Evolutionary conservation across 2,329 filamentous ascomycete species (phyloP), one percentile per base, ranked within the genome.

Genomic region (Malbranchea cinnamomea): DNA sequence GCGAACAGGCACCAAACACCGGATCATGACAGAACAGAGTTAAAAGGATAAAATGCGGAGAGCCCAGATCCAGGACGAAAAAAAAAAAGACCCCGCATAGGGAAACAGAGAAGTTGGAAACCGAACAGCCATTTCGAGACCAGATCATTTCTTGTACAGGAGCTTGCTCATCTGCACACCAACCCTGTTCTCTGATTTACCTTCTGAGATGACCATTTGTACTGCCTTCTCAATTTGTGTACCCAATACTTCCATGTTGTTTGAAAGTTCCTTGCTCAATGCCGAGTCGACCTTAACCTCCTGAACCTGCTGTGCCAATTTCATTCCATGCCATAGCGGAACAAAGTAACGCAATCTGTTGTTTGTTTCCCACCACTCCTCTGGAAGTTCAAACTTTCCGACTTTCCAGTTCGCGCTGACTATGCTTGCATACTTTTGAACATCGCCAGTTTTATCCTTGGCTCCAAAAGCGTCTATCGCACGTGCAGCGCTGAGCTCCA

Each of bases 211-310:
- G 5, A 33, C 37, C 8, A 30, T 23, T 11, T 38, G 30, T 8
- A 34, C 30, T 6, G 38, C 22, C 30, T 63, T 61, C 23, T 65
- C 62, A 26, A 74, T 59, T 25, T 71, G 63, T 44, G 59, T 64
- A 20, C 62, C 65, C 12, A 81, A 58, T 37, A 68, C 41, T 11
- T 40, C 36, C 17, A 48, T 34, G 5, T 42, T 37, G 5, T 32
- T 34, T 34, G 43, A 42, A 30, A 57, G 35, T 8, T 34, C 30
- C 7, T 37, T 27, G 5, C 37, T 30, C 26, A 59, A 30, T 3
- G 37, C 22, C 32, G 39, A 39, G 27, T 53, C 35, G 21, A 36
- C 24, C 4, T 44, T 35, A 23, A 56, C 34, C 13, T 43, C 43
- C 10, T 53, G 38, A 13, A 62, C 42, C 32, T 47, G 37, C 30